Evolutionary conservation across 129 eudicot genomes (phyloP), one percentile per base, ranked within the genome.

Genomic region (Lactuca saligna): DNA sequence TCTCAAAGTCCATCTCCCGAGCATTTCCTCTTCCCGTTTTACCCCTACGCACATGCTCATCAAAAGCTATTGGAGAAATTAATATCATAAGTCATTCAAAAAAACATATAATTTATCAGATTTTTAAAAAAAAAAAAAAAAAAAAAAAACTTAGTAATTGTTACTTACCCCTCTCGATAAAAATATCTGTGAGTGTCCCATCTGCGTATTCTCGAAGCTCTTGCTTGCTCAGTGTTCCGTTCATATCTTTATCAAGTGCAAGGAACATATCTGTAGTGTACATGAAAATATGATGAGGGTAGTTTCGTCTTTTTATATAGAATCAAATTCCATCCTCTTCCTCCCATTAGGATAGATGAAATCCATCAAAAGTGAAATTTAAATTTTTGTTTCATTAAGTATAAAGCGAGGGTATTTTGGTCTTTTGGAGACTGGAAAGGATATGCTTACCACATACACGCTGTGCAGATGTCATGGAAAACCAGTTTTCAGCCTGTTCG

Each of bases 401-500:
- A 25, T 25, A 25, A 0, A 25, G 29, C 38, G 38, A 35, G 38
- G 38, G 38, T 35, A 35, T 35, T 35, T 35, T 35, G 38, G 38
- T 35, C 38, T 39, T 39, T 39, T 7, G 44, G 7, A 39, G 13
- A 3, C 9, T 48, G 25, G 42, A 56, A 46, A 34, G 35, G 6
- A 57, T 60, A 61, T 29, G 66, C 90, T 75, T 48, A 87, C 98
- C 98, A 68, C 95, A 87, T 53, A 87, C 87, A 55, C 98, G 95
- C 56, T 93, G 98, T 49, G 98, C 98, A 73, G 97, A 89, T 48
- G 95, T 89, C 75, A 89, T 67, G 8, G 98, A 93, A 85, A 93
- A 93, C 98, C 98, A 93, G 78, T 93, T 93, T 80, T 93, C 97
- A 70, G 98, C 97, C 75, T 93, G 98, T 78, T 93, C 98, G 1